Evolutionary conservation across 2,329 filamentous ascomycete species (phyloP), one percentile per base, ranked within the genome.

Genomic region (Talaromyces piceae): DNA sequence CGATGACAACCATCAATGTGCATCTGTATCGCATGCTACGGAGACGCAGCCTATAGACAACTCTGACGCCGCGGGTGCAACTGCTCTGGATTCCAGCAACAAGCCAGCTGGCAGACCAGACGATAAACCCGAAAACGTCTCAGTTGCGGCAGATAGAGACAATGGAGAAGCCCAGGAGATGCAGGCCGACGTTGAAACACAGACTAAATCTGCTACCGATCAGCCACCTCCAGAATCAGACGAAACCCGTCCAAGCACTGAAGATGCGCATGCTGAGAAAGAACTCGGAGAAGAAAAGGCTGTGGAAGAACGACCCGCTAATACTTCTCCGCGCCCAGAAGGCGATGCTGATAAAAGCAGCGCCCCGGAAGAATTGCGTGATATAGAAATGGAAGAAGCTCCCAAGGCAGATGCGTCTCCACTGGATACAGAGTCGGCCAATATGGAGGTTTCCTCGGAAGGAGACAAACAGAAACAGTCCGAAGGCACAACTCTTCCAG

Each of bases 1-100:
- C 13, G 59, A 61, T 53, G 59, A 58, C 13, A 62, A 59, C 39
- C 58, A 61, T 31, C 31, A 58, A 7, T 61, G 58, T 50, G 60
- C 59, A 12, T 58, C 60, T 43, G 53, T 56, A 49, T 49, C 31
- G 13, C 47, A 46, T 12, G 51, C 43, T 2, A 30, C 50, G 8
- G 45, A 52, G 5, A 27, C 16, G 9, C 6, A 25, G 1, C 20
- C 22, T 12, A n/a, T 16, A 25, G 46, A 37, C 20, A 43, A 25
- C n/a, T 11, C 13, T 6, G 13, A 49, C 7, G 31, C n/a, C 22
- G 9, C 46, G 16, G 23, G 22, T 18, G 26, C 39, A 27, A 43
- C 28, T n/a, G 18, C 25, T 31, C 3, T 23, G 16, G 41, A 48
- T n/a, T n/a, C n/a, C n/a, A n/a, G n/a, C n/a, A n/a, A n/a, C n/a